Base-by-base conservation (phyloP, 1,284 basidiomycete species). In the Fomitopsis palustris region DNA sequence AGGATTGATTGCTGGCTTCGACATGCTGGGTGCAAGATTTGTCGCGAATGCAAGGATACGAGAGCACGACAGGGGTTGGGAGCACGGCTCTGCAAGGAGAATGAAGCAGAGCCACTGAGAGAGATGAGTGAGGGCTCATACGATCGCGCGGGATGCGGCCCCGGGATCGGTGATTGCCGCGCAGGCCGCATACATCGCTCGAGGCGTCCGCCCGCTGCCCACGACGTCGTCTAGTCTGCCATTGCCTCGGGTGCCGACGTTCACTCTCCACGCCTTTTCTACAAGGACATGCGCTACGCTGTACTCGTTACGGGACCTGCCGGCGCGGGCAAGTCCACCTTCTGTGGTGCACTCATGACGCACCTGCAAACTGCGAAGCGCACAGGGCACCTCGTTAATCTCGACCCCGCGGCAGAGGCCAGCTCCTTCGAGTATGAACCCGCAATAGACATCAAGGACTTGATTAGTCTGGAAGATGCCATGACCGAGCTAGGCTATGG, bases 271-370 rank as follows among this genome's bases (percentile, higher is more conserved):
- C 9, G n/a, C n/a, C 31, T 31, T 23, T 21, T 31, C 12, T 5
- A 1, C n/a, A 12, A 31, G 14, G 17, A 9, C 14, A 96, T 96
- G 93, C 88, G 93, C 61, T 96, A 96, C 80, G 93, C 93, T 8
- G 90, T 95, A 29, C 83, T 96, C 45, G 82, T 90, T 54, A 90
- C 90, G 57, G 95, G 95, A 35, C 96, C 97, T 54, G 97, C 97
- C 0, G 97, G 97, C 42, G 95, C 96, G 7, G 97, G 97, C 61
- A 99, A 99, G 79, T 95, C 95, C 0, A 99, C 97, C 0, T 97
- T 99, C 71, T 93, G 93, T 69, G 81, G 84, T 3, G 86, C 95
- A 0, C 86, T 99, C 67, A 84, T 99, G 61, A 95, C 93, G 2
- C 96, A 99, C 77, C 87, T 98, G 5, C 87, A 86, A 62, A 84